Evolutionary conservation across 2,329 filamentous ascomycete species (phyloP).

Genomic region (Aplosporella prunicola): DNA sequence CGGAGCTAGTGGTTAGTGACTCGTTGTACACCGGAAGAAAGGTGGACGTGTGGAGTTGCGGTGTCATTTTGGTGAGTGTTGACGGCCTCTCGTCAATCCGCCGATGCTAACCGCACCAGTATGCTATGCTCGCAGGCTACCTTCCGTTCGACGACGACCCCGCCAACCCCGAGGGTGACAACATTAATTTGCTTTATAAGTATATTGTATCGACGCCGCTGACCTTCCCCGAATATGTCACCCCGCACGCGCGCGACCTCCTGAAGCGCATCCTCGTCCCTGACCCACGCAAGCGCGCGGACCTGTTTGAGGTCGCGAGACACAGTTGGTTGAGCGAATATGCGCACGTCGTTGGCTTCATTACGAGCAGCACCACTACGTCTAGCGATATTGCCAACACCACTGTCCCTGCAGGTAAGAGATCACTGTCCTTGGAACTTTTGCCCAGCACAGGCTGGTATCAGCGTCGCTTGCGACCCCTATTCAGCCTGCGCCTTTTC

Average conservation of each 20-base stretch:
- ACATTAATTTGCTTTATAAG: constrained; percentile 98
- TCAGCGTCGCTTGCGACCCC: not conserved
- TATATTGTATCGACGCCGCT: constrained; percentile 97
- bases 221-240: constrained; percentile 98
- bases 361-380: constrained; percentile 89
- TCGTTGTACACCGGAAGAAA: constrained; percentile 95
- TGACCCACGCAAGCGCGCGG: constrained; percentile 86
- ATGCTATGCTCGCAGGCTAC: constrained; percentile 97
- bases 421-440: not conserved
- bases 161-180: constrained; percentile 95
- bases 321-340: constrained; percentile 98
- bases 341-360: constrained; percentile 91
- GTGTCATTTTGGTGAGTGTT: constrained; percentile 91
- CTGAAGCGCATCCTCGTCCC: constrained; percentile 88
- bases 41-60: constrained; percentile 98
- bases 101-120: constrained; percentile 46
- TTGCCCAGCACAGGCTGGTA: not conserved
- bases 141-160: constrained; percentile 97
- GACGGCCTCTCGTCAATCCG: constrained; percentile 14
- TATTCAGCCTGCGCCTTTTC: constrained; percentile 8
- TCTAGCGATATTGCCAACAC: constrained; percentile 76
- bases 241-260: constrained; percentile 87
- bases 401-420: constrained; percentile 52
- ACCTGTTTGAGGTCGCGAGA: constrained; percentile 91
- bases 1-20: constrained; percentile 93